A percentile compares a stretch with the other conserved stretches of the same genome.
Conservation (phyloP, 2,329 filamentous ascomycete genomes). For the Dactylellina haptotyla region DNA sequence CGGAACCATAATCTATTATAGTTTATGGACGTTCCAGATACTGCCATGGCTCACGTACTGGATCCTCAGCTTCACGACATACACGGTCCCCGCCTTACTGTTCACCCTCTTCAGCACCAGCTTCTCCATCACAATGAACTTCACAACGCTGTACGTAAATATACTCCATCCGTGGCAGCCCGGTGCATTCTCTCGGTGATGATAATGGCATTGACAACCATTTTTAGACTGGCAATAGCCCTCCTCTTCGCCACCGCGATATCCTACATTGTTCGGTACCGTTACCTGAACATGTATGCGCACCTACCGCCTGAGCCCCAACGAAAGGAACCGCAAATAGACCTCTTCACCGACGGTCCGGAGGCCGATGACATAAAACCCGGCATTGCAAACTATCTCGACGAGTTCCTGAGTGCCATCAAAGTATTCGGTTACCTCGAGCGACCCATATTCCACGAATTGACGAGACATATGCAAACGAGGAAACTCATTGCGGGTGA, state of each 20-base stretch:
- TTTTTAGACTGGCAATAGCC: constrained; percentile 76
- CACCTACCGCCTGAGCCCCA: constrained; percentile 92
- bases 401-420: constrained; percentile 97
- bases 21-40: constrained; percentile 53
- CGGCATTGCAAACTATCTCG: constrained; percentile 92
- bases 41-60: constrained; percentile 69
- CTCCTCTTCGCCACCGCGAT: constrained; percentile 81
- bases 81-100: constrained; percentile 87
- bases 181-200: neutral
- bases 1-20: constrained; percentile 41
- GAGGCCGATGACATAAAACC: constrained; percentile 84
- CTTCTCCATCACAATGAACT: constrained; percentile 97
- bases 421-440: constrained; percentile 99
- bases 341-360: constrained; percentile 91
- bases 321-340: constrained; percentile 92
- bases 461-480: constrained; percentile 98
- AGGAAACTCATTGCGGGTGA: constrained; percentile 95
- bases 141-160: constrained; percentile 81
- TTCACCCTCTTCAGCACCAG: constrained; percentile 92
- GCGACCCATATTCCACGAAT: constrained; percentile 94
- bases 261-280: constrained; percentile 94
- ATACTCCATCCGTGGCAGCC: constrained; percentile 4
- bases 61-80: constrained; percentile 83
- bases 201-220: neutral
- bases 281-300: constrained; percentile 96